Percentiles rank a stretch among this genome's conserved stretches.
Evolutionary conservation across 225 moss, liverwort and hornwort genomes (phyloP).

Genomic region (Pseudisothecium myosuroides): DNA sequence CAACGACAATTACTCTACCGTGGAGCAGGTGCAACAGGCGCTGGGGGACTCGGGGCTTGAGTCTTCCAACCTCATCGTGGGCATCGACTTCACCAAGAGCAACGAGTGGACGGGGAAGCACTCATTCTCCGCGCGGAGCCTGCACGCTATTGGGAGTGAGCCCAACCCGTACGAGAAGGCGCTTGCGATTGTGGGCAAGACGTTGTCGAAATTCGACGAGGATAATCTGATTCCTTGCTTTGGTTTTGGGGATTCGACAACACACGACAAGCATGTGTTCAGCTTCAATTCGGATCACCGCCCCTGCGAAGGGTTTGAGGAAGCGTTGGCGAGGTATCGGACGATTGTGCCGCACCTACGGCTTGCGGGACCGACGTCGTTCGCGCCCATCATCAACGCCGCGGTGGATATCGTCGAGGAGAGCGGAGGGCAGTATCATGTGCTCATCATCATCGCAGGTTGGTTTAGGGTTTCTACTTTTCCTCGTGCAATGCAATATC

Average conservation of each 20-base stretch:
- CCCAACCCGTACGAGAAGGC: constrained; percentile 49
- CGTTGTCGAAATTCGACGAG: constrained; percentile 45
- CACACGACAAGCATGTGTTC: constrained; percentile 47
- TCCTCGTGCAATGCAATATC: background rate
- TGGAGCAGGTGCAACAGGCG: constrained; percentile 44
- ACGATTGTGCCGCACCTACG: constrained; percentile 42
- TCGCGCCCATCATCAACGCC: constrained; percentile 50
- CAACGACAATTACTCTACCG: constrained; percentile 11
- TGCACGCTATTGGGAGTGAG: constrained; percentile 35
- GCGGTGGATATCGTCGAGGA: constrained; percentile 57
- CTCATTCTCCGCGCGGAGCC: constrained; percentile 26
- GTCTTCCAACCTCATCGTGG: constrained; percentile 49
- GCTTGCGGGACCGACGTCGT: constrained; percentile 60
- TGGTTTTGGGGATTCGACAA: constrained; percentile 46
- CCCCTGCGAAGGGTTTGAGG: constrained; percentile 46
- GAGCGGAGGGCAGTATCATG: constrained; percentile 54
- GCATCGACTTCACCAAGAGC: constrained; percentile 58
- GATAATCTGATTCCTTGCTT: constrained; percentile 58
- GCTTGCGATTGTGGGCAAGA: constrained; percentile 36
- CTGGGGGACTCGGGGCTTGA: constrained; percentile 32
- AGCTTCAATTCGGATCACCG: constrained; percentile 41
- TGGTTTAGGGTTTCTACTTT: background rate
- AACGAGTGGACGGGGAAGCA: constrained; percentile 57
- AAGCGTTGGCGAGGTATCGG: constrained; percentile 27
- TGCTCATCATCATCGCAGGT: constrained; percentile 61